These are phyloP conservation scores for Podaxis sp. DNA, from an alignment of 768 basidiomycete genomes.

Conservation along the genomic window DNA sequence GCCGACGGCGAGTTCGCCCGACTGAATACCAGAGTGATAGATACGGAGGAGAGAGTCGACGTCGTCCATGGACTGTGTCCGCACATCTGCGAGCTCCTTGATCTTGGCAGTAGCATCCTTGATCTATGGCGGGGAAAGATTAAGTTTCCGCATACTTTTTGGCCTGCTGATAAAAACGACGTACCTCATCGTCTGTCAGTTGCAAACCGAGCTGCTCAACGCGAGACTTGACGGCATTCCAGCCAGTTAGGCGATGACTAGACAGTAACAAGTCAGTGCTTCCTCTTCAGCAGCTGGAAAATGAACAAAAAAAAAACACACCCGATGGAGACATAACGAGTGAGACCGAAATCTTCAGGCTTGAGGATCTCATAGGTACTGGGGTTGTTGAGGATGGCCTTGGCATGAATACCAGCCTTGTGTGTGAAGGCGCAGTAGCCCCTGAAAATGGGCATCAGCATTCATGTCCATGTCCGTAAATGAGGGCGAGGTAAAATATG, in stretches of 20 bases:
- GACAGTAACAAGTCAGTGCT: slow-evolving; percentile 2
- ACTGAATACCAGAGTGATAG: slow-evolving; percentile 92
- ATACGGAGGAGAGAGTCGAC: slow-evolving; percentile 96
- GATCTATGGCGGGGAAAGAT: slow-evolving; percentile 46
- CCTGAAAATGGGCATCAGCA: slow-evolving; percentile 39
- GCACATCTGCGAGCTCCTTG: slow-evolving; percentile 98
- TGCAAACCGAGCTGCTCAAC: slow-evolving; percentile 94
- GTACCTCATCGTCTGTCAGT: slow-evolving; percentile 86
- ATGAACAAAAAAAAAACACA: slow-evolving; percentile 30
- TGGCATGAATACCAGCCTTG: slow-evolving; percentile 99
- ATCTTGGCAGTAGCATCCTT: slow-evolving; percentile 99
- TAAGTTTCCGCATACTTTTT: slow-evolving; percentile 8
- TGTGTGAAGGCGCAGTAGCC: slow-evolving; percentile 99
- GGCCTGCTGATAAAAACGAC: slow-evolving; percentile 16
- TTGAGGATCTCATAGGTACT: slow-evolving; percentile 99
- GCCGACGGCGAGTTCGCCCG: slow-evolving; percentile 91
- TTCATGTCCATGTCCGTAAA: neutral
- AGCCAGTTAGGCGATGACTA: slow-evolving; percentile 93
- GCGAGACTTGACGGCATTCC: slow-evolving; percentile 99
- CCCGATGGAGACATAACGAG: slow-evolving; percentile 97
- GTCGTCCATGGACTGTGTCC: slow-evolving; percentile 98
- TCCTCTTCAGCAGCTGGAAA: neutral
- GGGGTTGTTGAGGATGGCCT: slow-evolving; percentile 96
- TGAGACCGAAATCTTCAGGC: slow-evolving; percentile 98
- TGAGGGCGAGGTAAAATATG: neutral